Percentiles rank a stretch among this genome's conserved stretches.
Conservation (phyloP, 257 asterid species). For the Euphrasia confusa region DNA sequence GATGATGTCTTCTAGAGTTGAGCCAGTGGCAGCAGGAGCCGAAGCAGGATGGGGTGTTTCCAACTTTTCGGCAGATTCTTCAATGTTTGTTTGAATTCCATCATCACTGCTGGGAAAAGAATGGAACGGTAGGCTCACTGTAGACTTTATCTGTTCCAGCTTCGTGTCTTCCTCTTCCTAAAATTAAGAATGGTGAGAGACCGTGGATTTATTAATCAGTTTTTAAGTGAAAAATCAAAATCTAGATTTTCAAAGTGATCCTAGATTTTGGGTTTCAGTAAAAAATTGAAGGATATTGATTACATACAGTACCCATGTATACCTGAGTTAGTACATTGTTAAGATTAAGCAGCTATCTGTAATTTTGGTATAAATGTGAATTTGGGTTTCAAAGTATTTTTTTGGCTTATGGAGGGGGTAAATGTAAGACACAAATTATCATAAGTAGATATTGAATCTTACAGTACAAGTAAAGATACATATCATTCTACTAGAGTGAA, state of each 20-base stretch:
- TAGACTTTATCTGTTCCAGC: conserved; percentile 73
- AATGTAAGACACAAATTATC: too few relatives aligned
- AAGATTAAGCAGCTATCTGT: too few relatives aligned
- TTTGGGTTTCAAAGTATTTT: too few relatives aligned
- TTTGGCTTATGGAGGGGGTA: too few relatives aligned
- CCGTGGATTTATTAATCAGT: not conserved
- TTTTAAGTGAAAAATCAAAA: not conserved
- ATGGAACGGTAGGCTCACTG: conserved; percentile 71
- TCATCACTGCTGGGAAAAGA: conserved; percentile 45
- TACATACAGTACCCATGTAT: not conserved
- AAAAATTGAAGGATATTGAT: not conserved
- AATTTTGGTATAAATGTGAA: too few relatives aligned
- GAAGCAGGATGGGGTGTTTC: conserved; percentile 27
- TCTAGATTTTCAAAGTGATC: too few relatives aligned
- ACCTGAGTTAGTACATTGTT: too few relatives aligned
- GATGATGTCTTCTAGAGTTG: conserved; percentile 50
- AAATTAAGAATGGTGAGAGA: conserved; percentile 9
- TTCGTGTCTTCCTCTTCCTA: conserved; percentile 53
- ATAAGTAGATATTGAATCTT: not conserved
- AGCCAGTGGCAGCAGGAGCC: conserved; percentile 24
- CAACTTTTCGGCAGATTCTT: conserved; percentile 23
- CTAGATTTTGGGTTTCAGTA: too few relatives aligned
- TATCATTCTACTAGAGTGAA: conserved; percentile 1
- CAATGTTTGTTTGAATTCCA: conserved; percentile 23
- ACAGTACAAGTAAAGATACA: conserved; percentile 12